phyloP scores from a whole-genome alignment of 2,329 filamentous ascomycete species.

The Epichloe baconii region DNA sequence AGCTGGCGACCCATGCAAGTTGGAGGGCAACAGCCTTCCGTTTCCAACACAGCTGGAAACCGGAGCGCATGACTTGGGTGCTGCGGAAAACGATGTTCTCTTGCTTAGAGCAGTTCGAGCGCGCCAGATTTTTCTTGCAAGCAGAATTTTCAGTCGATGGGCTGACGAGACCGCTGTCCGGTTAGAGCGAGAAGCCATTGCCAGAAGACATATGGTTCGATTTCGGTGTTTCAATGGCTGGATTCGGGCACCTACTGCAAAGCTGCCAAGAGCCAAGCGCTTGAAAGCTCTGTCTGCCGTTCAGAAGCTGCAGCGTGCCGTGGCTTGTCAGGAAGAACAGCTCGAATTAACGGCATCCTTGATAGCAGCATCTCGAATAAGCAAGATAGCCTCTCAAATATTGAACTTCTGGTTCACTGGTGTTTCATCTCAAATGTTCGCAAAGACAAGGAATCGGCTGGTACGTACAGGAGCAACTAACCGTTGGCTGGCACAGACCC shows the following conservation, averaged over 20 bases:
- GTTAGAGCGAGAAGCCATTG: constrained; percentile 51
- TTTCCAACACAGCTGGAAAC: not conserved
- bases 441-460: not conserved
- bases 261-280: constrained; percentile 16
- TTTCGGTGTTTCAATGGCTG: constrained; percentile 29
- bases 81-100: constrained; percentile 10
- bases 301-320: constrained; percentile 21
- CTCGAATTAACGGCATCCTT: constrained; percentile 14
- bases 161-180: constrained; percentile 50
- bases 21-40: not conserved
- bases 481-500: not conserved
- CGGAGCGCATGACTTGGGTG: not conserved
- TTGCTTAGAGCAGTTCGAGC: constrained; percentile 45
- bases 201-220: constrained; percentile 57
- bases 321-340: constrained; percentile 15
- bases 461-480: not conserved
- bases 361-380: constrained; percentile 11
- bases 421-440: not conserved
- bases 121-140: constrained; percentile 47
- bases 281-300: constrained; percentile 17
- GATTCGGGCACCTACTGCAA: constrained; percentile 20
- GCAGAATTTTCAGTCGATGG: constrained; percentile 40
- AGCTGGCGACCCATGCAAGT: not conserved
- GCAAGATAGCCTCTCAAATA: constrained; percentile 8
- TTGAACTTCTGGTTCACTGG: not conserved